Conservation (phyloP, 257 asterid species). For the Haberlea rhodopensis region DNA sequence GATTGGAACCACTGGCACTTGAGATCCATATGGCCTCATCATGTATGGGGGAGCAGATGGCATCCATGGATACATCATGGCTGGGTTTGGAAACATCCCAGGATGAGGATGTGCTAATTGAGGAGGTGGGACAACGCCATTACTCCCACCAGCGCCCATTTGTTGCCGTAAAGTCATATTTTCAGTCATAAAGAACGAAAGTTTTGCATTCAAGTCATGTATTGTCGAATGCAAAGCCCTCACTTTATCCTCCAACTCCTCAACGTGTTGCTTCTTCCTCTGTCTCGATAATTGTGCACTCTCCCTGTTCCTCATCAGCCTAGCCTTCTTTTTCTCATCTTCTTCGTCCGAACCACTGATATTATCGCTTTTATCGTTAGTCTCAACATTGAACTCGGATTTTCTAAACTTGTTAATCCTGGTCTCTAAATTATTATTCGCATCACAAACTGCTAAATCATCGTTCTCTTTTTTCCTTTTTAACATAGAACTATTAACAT, state of each 20-base stretch:
- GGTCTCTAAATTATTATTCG: constrained; percentile 26
- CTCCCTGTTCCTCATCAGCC: constrained; percentile 87
- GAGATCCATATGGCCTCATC: constrained; percentile 79
- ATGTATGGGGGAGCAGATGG: constrained; percentile 58
- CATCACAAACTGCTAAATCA: constrained; percentile 23
- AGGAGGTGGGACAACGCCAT: constrained; percentile 32
- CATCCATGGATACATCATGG: constrained; percentile 84
- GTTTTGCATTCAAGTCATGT: constrained; percentile 65
- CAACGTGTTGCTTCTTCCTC: constrained; percentile 79
- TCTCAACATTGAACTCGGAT: constrained; percentile 27
- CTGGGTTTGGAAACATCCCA: constrained; percentile 60
- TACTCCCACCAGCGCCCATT: constrained; percentile 39
- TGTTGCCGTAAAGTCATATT: constrained; percentile 71
- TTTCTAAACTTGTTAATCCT: constrained; percentile 40
- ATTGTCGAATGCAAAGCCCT: constrained; percentile 67
- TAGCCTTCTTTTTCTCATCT: constrained; percentile 64
- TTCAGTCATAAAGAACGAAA: constrained; percentile 65
- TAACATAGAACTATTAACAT: constrained; percentile 31
- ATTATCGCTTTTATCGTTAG: constrained; percentile 22
- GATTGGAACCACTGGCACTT: constrained; percentile 84
- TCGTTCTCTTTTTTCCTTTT: constrained; percentile 66
- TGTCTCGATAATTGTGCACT: constrained; percentile 88
- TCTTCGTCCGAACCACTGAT: constrained; percentile 39
- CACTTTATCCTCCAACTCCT: constrained; percentile 84
- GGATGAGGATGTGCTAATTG: constrained; percentile 47